Conservation (phyloP, 1,284 basidiomycete species). For the Sutorius eximius region DNA sequence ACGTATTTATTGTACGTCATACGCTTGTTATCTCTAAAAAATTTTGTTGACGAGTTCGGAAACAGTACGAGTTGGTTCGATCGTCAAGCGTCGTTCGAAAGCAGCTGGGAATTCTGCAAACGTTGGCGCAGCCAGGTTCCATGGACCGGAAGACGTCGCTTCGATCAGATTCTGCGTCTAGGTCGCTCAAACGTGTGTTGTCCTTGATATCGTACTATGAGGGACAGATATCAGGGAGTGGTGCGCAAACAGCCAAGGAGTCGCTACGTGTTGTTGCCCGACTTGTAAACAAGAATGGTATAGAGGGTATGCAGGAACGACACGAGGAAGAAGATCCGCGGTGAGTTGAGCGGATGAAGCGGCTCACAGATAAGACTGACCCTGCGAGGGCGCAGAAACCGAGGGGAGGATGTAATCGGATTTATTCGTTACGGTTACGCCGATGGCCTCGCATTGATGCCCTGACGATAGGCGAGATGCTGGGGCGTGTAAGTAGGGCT, state of each 20-base stretch:
- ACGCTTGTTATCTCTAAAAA: slow-evolving; percentile 8
- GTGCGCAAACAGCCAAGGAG: slow-evolving; percentile 47
- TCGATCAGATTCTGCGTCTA: slow-evolving; percentile 35
- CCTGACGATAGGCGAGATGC: slow-evolving; percentile 34
- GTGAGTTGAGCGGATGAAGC: slow-evolving; percentile 38
- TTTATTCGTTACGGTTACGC: slow-evolving; percentile 53
- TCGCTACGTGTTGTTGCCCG: slow-evolving; percentile 53
- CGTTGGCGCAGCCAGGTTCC: slow-evolving; percentile 36
- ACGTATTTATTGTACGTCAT: slow-evolving; percentile 58
- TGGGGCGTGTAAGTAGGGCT: slow-evolving; percentile 13
- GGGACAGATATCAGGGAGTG: slow-evolving; percentile 45
- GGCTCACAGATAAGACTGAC: slow-evolving; percentile 14
- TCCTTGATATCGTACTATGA: slow-evolving; percentile 51
- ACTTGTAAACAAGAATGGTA: slow-evolving; percentile 60
- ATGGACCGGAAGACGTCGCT: slow-evolving; percentile 23
- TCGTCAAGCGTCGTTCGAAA: slow-evolving; percentile 49
- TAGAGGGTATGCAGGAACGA: slow-evolving; percentile 42
- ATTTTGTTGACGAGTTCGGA: slow-evolving; percentile 1
- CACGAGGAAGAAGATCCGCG: slow-evolving; percentile 43
- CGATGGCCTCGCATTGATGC: slow-evolving; percentile 56
- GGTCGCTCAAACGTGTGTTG: slow-evolving; percentile 45
- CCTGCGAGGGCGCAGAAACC: slow-evolving; percentile 35
- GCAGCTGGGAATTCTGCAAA: slow-evolving; percentile 45
- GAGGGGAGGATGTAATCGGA: slow-evolving; percentile 51
- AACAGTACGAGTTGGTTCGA: slow-evolving; percentile 63